Base-by-base conservation (phyloP, 805 yeast genomes). In the Barnettozyma californica region DNA sequence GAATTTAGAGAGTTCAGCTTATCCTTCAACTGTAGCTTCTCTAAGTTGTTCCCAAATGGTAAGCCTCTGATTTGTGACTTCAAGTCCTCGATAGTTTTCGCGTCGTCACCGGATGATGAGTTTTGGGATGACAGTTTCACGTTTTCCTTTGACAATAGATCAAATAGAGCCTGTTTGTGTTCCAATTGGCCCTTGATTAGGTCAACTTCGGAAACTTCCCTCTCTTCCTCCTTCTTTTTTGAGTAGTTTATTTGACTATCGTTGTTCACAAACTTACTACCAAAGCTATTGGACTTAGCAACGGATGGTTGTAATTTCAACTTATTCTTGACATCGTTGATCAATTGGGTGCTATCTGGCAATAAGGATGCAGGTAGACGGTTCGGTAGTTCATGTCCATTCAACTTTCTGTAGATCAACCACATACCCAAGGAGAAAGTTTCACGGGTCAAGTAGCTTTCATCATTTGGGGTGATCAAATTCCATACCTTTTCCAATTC, bases 371-470 rank as follows among this genome's bases (percentile, higher is more conserved):
- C 89, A 3, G 98, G 98, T 46, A 92, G 75, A 47, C 81, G 72
- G 43, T 74, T 63, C 21, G 99, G 99, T 44, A 94, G 68, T n/a
- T 85, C 88, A 54, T 79, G 81, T 2, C 97, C 97, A 61, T 90
- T 91, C 62, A 92, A 71, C 53, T 92, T 78, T 65, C 97, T 80
- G 68, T 94, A 92, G 40, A 92, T 92, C 50, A 92, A 74, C 73
- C 95, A 97, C 98, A 92, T 94, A 29, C 98, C 97, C 33, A 94
- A 90, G 0, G 96, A 85, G 70, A 92, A 94, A 65, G 89, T 96
- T 64, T 92, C 97, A 59, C 80, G 82, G 64, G 87, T 87, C 56
- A 92, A 78, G 62, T 79, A 81, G 5, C 97, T 97, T 47, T 84
- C 76, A 64, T 90, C 86, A 47, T 83, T 82, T 14, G 83, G 77